phyloP scores from a whole-genome alignment of 345 rosid species.

The Aegle marmelos region DNA sequence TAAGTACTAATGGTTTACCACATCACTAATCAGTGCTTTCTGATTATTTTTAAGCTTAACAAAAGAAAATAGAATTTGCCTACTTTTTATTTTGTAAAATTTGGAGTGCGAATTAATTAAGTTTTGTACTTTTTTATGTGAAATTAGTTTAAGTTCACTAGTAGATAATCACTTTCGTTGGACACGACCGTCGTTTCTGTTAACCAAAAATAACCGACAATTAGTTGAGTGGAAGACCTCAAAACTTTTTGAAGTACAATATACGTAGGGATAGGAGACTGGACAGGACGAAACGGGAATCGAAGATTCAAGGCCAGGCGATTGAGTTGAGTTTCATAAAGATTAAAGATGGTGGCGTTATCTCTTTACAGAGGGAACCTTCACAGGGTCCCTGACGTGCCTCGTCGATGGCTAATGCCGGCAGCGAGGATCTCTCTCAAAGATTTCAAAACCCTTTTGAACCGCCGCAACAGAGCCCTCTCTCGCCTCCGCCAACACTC shows the following conservation, averaged over 20 bases:
- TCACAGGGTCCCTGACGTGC: slow-evolving; percentile 71
- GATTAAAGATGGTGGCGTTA: slow-evolving; percentile 66
- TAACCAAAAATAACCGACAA: background rate
- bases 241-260: too few relatives aligned
- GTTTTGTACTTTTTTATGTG: too few relatives aligned
- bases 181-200: background rate
- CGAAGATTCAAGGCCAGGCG: too few relatives aligned
- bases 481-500: slow-evolving; percentile 38
- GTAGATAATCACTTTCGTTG: background rate
- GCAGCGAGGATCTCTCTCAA: slow-evolving; percentile 47
- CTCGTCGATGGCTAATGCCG: slow-evolving; percentile 84
- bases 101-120: too few relatives aligned
- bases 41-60: background rate
- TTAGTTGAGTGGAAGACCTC: background rate
- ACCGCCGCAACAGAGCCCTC: slow-evolving; percentile 66
- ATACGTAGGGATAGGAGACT: too few relatives aligned
- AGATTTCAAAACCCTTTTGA: slow-evolving; percentile 62
- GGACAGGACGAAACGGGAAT: background rate
- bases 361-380: slow-evolving; percentile 92
- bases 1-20: too few relatives aligned
- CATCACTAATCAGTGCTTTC: too few relatives aligned
- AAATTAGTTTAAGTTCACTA: background rate
- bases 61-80: background rate
- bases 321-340: too few relatives aligned
- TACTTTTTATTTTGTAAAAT: background rate